Conservation (phyloP, 805 yeast genomes). For the Citeromyces nyonsensis region DNA sequence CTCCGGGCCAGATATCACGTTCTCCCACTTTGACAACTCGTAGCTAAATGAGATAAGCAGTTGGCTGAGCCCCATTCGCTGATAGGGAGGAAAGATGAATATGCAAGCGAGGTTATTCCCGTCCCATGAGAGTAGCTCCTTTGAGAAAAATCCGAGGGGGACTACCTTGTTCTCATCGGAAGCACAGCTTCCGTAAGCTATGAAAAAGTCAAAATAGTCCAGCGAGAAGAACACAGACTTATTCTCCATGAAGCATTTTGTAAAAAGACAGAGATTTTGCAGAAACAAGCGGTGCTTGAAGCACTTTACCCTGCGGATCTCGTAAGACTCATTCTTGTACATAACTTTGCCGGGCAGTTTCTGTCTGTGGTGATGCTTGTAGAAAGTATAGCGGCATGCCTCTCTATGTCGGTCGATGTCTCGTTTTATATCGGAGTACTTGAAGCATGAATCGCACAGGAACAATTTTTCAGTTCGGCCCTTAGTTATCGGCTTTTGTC, state of each 20-base stretch:
- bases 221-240: constrained; percentile 77
- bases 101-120: constrained; percentile 84
- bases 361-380: constrained; percentile 1
- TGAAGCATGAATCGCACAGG: constrained; percentile 78
- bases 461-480: constrained; percentile 25
- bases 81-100: constrained; percentile 85
- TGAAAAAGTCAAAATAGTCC: constrained; percentile 68
- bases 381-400: constrained; percentile 23
- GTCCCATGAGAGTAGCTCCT: constrained; percentile 69
- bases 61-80: constrained; percentile 63
- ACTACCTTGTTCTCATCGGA: constrained; percentile 17
- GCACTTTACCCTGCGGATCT: constrained; percentile 60
- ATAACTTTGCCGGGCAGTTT: constrained; percentile 51
- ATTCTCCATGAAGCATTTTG: constrained; percentile 78
- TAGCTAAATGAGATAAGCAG: constrained; percentile 76
- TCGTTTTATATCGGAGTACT: constrained; percentile 38
- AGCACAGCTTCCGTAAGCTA: constrained; percentile 32
- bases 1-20: constrained; percentile 75
- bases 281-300: constrained; percentile 48
- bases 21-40: constrained; percentile 50
- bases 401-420: constrained; percentile 34
- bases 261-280: constrained; percentile 73
- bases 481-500: constrained; percentile 5
- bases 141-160: constrained; percentile 89
- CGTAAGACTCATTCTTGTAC: constrained; percentile 39